A percentile compares a stretch with the other conserved stretches of the same genome.
These are phyloP conservation scores for Gaeumannomyces sp. DNA, from an alignment of 2,329 filamentous ascomycete genomes.

Conservation along the genomic window DNA sequence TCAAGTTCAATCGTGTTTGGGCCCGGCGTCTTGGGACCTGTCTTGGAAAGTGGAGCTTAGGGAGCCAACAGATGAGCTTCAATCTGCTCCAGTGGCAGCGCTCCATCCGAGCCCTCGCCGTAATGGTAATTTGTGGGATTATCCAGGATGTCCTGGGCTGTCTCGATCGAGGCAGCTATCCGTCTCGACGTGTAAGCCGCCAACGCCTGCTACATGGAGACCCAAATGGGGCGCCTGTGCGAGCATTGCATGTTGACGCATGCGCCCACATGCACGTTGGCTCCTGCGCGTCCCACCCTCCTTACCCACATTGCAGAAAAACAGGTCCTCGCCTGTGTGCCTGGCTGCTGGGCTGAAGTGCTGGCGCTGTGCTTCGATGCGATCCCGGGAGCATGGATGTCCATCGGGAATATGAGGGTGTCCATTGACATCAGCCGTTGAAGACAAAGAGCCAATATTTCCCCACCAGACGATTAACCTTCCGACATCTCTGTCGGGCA, in stretches of 20 bases:
- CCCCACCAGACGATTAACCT: too few relatives aligned
- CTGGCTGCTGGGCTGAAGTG: too few relatives aligned
- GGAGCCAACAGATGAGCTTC: neutral
- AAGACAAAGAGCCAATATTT: too few relatives aligned
- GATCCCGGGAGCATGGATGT: too few relatives aligned
- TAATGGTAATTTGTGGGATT: neutral
- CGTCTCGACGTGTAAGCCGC: neutral
- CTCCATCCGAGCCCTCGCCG: neutral
- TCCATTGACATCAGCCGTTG: too few relatives aligned
- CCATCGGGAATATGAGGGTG: too few relatives aligned
- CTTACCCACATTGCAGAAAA: neutral
- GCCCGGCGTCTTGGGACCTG: neutral
- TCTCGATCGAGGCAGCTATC: neutral
- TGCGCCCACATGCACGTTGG: neutral
- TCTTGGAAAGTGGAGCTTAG: neutral
- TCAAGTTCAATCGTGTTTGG: neutral
- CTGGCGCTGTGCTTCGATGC: too few relatives aligned
- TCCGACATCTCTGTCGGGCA: neutral
- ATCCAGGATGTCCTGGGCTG: neutral
- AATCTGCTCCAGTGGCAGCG: neutral
- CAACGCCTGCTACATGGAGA: neutral
- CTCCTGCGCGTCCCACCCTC: neutral
- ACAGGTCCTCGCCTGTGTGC: too few relatives aligned
- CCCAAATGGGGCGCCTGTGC: neutral
- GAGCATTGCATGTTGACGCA: neutral